phyloP scores from a whole-genome alignment of 2,329 filamentous ascomycete species.

The Diplodia mutila region DNA sequence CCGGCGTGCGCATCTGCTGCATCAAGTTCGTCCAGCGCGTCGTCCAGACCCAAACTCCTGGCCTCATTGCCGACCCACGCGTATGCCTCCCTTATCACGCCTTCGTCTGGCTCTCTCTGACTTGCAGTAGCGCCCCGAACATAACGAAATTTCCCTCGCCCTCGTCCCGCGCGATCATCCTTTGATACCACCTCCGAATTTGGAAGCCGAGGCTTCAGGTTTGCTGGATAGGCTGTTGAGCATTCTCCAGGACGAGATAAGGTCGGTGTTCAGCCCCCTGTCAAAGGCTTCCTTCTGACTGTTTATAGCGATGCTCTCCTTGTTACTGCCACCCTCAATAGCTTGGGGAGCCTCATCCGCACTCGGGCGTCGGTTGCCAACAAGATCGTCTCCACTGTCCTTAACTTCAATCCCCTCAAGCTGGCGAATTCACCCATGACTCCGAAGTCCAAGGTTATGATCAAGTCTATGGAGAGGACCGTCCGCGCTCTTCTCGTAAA shows the following conservation, averaged over 20 bases:
- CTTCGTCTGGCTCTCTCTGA: neutral
- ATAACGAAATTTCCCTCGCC: slow-evolving; percentile 82
- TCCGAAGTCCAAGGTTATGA: slow-evolving; percentile 75
- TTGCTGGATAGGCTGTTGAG: slow-evolving; percentile 85
- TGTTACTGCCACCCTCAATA: slow-evolving; percentile 90
- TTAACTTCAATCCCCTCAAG: slow-evolving; percentile 91
- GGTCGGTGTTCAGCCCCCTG: slow-evolving; percentile 56
- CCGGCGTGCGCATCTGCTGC: slow-evolving; percentile 86
- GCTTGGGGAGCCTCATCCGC: slow-evolving; percentile 79
- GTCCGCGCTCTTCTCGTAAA: slow-evolving; percentile 82
- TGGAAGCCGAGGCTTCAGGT: slow-evolving; percentile 92
- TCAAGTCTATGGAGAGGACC: slow-evolving; percentile 95
- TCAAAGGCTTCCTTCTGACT: slow-evolving; percentile 31
- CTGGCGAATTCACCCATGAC: slow-evolving; percentile 77
- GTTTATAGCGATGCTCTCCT: slow-evolving; percentile 75
- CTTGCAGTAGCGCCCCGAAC: slow-evolving; percentile 65
- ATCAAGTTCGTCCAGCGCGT: slow-evolving; percentile 97
- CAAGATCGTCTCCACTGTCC: slow-evolving; percentile 81
- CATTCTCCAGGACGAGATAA: slow-evolving; percentile 83
- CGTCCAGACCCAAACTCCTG: slow-evolving; percentile 88
- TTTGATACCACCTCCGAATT: slow-evolving; percentile 73
- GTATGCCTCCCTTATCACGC: slow-evolving; percentile 56
- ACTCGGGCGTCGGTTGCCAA: slow-evolving; percentile 78
- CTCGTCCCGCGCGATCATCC: slow-evolving; percentile 84
- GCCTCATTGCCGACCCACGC: slow-evolving; percentile 77